Evolutionary conservation across 2,329 filamentous ascomycete genomes (phyloP), one percentile per base, ranked within the genome.

Genomic region (Rutstroemia sp.): DNA sequence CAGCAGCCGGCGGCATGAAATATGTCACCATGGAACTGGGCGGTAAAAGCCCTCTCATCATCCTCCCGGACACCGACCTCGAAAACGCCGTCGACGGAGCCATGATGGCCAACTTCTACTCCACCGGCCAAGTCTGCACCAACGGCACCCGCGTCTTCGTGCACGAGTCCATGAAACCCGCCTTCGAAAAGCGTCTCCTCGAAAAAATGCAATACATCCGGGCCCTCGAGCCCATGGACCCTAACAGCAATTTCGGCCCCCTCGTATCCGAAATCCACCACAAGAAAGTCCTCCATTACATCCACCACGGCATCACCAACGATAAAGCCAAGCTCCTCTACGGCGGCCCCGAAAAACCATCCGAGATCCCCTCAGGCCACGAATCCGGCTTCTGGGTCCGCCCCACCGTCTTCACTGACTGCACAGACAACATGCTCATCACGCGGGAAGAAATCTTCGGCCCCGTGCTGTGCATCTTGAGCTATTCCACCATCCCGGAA

Each of bases 71-170:
- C 66, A 88, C 87, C 16, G 82, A 89, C 51, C 71, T 92, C 19
- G 84, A 89, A 47, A 82, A 83, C 65, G 91, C 91, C n/a, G 91
- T 89, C 37, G 86, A 95, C 66, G 87, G 89, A 30, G 90, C 89
- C 61, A 92, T 95, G 87, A 89, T 95, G 78, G 91, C 90, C 65
- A 95, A 95, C 72, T 95, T 95, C 75, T 95, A 88, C 77, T 91
- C 87, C 63, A 88, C 88, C 0, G 91, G 91, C 30, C 91, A 96
- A 72, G 90, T 95, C 51, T 96, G 91, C 78, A 95, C 91, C 51
- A 95, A 95, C 70, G 91, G 91, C 50, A 95, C 91, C 1, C 80
- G 91, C 10, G 90, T 95, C 37, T 95, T 95, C 69, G 79, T 96
- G 2, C 89, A 87, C 0, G 73, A 77, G 37, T 69, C 73, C 39